phyloP scores from a whole-genome alignment of 2,329 filamentous ascomycete species.

The Penicillium expansum region DNA sequence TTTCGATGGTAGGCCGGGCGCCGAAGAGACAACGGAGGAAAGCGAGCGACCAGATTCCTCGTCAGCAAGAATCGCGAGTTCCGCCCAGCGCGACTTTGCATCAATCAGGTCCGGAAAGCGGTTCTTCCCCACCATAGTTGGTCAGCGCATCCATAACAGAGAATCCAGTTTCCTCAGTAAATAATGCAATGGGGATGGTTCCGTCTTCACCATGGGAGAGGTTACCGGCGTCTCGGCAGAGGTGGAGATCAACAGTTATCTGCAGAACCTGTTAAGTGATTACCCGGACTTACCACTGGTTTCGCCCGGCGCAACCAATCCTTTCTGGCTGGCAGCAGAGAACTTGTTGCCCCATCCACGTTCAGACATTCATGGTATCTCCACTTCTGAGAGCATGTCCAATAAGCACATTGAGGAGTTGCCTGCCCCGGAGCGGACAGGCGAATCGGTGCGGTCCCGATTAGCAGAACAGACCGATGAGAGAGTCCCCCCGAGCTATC shows the following conservation, averaged over 20 bases:
- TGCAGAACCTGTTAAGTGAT: not conserved
- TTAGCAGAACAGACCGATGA: not conserved
- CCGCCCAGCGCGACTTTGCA: not conserved
- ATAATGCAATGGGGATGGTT: too few species aligned
- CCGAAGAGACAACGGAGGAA: not conserved
- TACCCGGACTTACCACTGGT: not conserved
- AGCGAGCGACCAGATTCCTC: not conserved
- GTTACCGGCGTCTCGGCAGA: too few species aligned
- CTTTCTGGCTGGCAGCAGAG: not conserved
- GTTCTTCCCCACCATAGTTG: not conserved
- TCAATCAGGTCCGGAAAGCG: not conserved
- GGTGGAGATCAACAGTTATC: not conserved
- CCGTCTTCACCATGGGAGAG: too few species aligned
- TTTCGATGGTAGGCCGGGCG: not conserved
- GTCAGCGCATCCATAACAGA: not conserved
- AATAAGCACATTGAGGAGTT: not conserved
- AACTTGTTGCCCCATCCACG: not conserved
- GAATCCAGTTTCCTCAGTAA: not conserved
- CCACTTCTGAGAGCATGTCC: not conserved
- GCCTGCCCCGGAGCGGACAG: not conserved
- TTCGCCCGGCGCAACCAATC: not conserved
- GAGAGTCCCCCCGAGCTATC: not conserved
- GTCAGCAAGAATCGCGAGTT: not conserved
- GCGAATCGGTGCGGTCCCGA: not conserved
- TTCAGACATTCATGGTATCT: not conserved